Base-by-base conservation (phyloP, 2,329 filamentous ascomycete species). In the Pseudohalonectria lignicola region DNA sequence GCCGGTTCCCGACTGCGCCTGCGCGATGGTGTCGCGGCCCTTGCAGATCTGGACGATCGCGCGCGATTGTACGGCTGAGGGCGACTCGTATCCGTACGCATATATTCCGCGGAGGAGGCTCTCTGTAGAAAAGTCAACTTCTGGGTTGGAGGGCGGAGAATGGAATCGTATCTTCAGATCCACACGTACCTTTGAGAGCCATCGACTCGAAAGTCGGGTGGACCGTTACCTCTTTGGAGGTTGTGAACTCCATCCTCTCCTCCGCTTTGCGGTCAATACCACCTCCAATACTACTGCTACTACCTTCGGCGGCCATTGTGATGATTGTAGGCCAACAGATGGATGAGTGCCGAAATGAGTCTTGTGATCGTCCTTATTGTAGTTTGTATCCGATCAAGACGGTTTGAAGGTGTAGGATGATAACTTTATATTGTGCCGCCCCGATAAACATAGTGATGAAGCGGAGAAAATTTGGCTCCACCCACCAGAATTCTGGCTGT, bases 11-110 rank as follows among this genome's bases (percentile, higher is more conserved):
- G 92, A 98, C 76, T 98, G 92, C 57, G 92, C 92, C 59, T 98
- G 92, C 15, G 92, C 92, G 56, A 98, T 98, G 45, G 92, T 96
- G 62, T 98, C 92, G 63, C 92, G 86, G 47, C 92, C 92, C 66
- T 96, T 96, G 77, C 92, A 98, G 55, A 98, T 85, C 66, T 96
- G 92, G 36, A 98, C 92, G 55, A 98, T 98, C 38, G 92, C 92
- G 56, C 92, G 86, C 49, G 90, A 95, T 67, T 98, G 92, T 15
- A 98, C 90, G 12, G 92, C 92, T 0, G 92, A 98, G 11, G 92
- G 92, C 2, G 92, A 95, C 60, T 98, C 92, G 64, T 96, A 98
- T 47, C 92, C 92, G 53, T 98, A 98, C 26, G 92, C 92, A 58
- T 98, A 98, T 57, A 98, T 90, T 47, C 92, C 92, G 48, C 92